phyloP scores from a whole-genome alignment of 1,284 basidiomycete species.

The Clitocybe nebularis region DNA sequence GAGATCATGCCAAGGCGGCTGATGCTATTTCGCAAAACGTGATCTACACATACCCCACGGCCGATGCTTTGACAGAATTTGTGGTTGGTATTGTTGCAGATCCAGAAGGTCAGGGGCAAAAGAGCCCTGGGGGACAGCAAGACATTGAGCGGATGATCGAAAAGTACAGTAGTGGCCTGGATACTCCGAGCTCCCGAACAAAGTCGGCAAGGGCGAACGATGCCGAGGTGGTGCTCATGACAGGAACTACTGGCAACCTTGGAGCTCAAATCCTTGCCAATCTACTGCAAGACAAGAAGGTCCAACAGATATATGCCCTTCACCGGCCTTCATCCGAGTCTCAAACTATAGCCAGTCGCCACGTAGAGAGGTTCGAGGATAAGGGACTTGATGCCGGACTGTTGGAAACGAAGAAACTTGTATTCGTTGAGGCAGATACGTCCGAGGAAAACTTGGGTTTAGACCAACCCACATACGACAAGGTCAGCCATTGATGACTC shows the following conservation, averaged over 20 bases:
- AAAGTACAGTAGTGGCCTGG: constrained; percentile 3
- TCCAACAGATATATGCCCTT: constrained; percentile 24
- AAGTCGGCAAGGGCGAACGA: not conserved
- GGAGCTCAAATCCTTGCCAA: constrained; percentile 27
- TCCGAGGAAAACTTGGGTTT: constrained; percentile 21
- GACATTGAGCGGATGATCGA: constrained; percentile 4
- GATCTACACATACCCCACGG: constrained; percentile 11
- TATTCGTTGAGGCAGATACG: constrained; percentile 23
- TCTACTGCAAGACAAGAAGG: constrained; percentile 19
- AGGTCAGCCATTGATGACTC: constrained; percentile 15
- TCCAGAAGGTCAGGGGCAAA: not conserved
- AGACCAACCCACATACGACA: constrained; percentile 14
- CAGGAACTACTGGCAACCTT: constrained; percentile 31
- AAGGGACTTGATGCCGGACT: constrained; percentile 9
- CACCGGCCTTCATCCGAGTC: constrained; percentile 16
- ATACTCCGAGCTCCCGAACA: not conserved
- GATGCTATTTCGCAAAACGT: constrained; percentile 8
- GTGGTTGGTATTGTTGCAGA: constrained; percentile 1
- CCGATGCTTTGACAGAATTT: constrained; percentile 1
- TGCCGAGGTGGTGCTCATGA: constrained; percentile 25
- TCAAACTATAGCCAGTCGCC: constrained; percentile 13
- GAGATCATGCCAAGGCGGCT: constrained; percentile 2
- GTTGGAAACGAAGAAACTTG: constrained; percentile 12
- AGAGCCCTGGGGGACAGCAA: not conserved
- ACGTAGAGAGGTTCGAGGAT: constrained; percentile 15